A percentile compares a stretch with the other conserved stretches of the same genome.
phyloP scores from a whole-genome alignment of 129 eudicot species.

The Chrysanthemum lavandulifolium region DNA sequence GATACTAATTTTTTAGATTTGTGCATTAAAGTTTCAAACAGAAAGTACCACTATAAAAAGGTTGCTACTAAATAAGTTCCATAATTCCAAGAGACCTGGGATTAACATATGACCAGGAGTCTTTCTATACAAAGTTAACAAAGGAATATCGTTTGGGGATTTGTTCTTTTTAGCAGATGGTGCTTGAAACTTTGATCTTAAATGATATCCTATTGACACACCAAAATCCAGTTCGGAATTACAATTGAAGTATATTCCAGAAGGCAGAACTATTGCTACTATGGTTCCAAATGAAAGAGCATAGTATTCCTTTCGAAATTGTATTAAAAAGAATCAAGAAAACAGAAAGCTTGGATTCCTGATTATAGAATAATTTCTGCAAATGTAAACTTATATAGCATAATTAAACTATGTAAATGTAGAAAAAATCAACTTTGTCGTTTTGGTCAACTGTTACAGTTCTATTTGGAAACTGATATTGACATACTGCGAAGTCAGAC shows the following conservation, averaged over 20 bases:
- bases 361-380: constrained; percentile 63
- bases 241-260: constrained; percentile 44
- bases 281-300: constrained; percentile 86
- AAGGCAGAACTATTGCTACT: constrained; percentile 33
- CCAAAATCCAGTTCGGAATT: constrained; percentile 75
- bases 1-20: background rate
- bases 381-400: constrained; percentile 11
- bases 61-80: background rate
- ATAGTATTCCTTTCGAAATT: constrained; percentile 47
- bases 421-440: background rate
- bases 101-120: constrained; percentile 74
- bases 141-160: constrained; percentile 62
- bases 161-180: constrained; percentile 51
- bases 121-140: constrained; percentile 63
- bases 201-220: constrained; percentile 56
- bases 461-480: too few relatives aligned
- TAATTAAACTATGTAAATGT: constrained; percentile 16
- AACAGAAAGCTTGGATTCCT: constrained; percentile 51
- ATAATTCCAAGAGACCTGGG: constrained; percentile 42
- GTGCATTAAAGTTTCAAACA: background rate
- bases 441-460: too few relatives aligned
- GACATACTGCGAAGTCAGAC: too few relatives aligned
- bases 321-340: constrained; percentile 50
- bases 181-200: constrained; percentile 53
- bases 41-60: background rate